Conservation (phyloP, 163 green algal genomes). For the Volvox carteri region DNA sequence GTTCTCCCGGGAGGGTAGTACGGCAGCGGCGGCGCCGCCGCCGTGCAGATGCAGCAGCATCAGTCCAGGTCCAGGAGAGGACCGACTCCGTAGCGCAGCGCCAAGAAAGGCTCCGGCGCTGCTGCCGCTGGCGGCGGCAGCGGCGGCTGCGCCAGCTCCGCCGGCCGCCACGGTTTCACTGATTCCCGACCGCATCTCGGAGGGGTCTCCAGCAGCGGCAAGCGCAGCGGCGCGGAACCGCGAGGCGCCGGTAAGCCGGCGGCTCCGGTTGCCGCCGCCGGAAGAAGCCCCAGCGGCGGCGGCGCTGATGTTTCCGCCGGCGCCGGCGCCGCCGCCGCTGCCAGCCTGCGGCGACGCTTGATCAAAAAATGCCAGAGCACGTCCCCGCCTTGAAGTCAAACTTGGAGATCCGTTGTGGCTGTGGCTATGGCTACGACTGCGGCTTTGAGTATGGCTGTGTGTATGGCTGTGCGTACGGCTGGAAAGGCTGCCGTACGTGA, state of each 20-base stretch:
- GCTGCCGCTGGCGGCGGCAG: background rate
- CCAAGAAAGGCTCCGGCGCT: background rate
- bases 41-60: no score
- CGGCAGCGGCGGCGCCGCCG: background rate
- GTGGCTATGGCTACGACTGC: background rate
- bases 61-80: background rate
- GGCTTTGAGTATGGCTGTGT: background rate
- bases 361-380: slow-evolving; percentile 7
- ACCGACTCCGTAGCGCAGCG: background rate
- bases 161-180: background rate
- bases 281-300: background rate
- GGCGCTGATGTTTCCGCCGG: background rate
- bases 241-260: background rate
- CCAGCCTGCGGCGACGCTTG: background rate
- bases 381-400: background rate
- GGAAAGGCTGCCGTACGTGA: background rate
- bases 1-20: background rate
- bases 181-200: background rate
- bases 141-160: background rate
- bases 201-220: background rate
- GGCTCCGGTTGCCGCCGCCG: background rate
- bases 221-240: background rate
- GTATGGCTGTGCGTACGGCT: background rate
- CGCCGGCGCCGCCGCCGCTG: background rate
- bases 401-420: background rate